Evolutionary conservation across 495 filamentous ascomycete species (phyloP).

Genomic region (Penicillium cataractarum): DNA sequence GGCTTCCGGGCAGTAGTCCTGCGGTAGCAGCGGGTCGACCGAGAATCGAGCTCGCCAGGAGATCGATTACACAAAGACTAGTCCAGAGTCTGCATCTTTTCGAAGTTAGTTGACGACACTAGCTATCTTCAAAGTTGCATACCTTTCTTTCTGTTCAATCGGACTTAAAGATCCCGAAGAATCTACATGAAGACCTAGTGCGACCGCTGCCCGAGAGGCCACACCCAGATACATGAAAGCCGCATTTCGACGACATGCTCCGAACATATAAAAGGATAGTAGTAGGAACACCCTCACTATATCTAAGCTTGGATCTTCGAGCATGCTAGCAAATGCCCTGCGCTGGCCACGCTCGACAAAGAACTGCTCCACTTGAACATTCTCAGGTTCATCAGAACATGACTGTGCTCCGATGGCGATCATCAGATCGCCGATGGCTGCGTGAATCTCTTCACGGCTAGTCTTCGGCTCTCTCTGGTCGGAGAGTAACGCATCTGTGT

Average conservation of each 20-base stretch:
- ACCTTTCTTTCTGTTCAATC: constrained; percentile 31
- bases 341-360: constrained; percentile 46
- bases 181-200: constrained; percentile 44
- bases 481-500: constrained; percentile 13
- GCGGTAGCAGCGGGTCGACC: constrained; percentile 44
- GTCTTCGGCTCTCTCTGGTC: constrained; percentile 19
- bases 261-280: constrained; percentile 53
- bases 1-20: constrained; percentile 27
- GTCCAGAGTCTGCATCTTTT: constrained; percentile 44
- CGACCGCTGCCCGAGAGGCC: constrained; percentile 46
- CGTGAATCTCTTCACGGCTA: constrained; percentile 28
- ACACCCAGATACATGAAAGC: constrained; percentile 55
- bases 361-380: constrained; percentile 31
- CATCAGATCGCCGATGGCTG: constrained; percentile 41
- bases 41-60: constrained; percentile 47
- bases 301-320: constrained; percentile 49
- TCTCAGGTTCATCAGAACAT: constrained; percentile 26
- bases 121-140: neutral
- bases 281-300: constrained; percentile 44
- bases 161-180: constrained; percentile 17
- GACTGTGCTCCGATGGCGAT: constrained; percentile 50
- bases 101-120: neutral
- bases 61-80: constrained; percentile 49
- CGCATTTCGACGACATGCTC: constrained; percentile 50
- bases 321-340: constrained; percentile 39